These are phyloP conservation scores for Begonia fuchsioides DNA, from an alignment of 306 rosid genomes.

Conservation along the genomic window DNA sequence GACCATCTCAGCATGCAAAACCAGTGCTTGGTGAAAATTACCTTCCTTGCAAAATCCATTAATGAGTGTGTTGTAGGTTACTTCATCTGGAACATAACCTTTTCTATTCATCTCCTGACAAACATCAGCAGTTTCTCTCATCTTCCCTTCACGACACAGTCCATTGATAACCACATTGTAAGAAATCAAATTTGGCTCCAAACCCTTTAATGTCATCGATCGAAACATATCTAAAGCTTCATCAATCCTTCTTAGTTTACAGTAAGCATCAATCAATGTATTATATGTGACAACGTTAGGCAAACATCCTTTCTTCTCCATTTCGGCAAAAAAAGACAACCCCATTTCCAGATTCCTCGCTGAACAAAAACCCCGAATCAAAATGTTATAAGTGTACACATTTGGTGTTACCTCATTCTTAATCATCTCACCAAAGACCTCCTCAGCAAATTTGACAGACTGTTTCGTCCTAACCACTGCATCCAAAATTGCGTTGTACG, in stretches of 20 bases:
- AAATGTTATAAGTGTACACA: slow-evolving; percentile 56
- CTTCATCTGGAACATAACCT: slow-evolving; percentile 51
- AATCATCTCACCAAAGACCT: slow-evolving; percentile 43
- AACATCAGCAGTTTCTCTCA: slow-evolving; percentile 32
- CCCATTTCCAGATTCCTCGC: slow-evolving; percentile 41
- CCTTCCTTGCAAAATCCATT: slow-evolving; percentile 69
- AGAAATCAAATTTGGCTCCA: slow-evolving; percentile 63
- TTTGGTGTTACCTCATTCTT: slow-evolving; percentile 50
- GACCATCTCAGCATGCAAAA: slow-evolving; percentile 59
- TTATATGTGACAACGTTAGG: slow-evolving; percentile 67
- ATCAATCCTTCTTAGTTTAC: slow-evolving; percentile 34
- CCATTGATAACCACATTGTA: slow-evolving; percentile 71
- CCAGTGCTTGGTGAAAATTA: slow-evolving; percentile 67
- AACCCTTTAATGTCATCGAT: slow-evolving; percentile 33
- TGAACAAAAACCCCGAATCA: slow-evolving; percentile 52
- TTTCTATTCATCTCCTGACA: slow-evolving; percentile 45
- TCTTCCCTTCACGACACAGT: slow-evolving; percentile 49
- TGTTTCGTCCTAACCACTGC: slow-evolving; percentile 24
- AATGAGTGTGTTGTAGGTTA: slow-evolving; percentile 66
- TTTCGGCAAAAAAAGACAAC: slow-evolving; percentile 27
- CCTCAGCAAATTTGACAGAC: slow-evolving; percentile 26
- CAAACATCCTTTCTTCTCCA: slow-evolving; percentile 58
- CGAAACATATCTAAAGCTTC: slow-evolving; percentile 42
- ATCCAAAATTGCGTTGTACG: slow-evolving; percentile 58
- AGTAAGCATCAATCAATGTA: slow-evolving; percentile 49